These are phyloP conservation scores for Globisporangium paddicum DNA, from an alignment of 352 stramenopile genomes.

Conservation along the genomic window DNA sequence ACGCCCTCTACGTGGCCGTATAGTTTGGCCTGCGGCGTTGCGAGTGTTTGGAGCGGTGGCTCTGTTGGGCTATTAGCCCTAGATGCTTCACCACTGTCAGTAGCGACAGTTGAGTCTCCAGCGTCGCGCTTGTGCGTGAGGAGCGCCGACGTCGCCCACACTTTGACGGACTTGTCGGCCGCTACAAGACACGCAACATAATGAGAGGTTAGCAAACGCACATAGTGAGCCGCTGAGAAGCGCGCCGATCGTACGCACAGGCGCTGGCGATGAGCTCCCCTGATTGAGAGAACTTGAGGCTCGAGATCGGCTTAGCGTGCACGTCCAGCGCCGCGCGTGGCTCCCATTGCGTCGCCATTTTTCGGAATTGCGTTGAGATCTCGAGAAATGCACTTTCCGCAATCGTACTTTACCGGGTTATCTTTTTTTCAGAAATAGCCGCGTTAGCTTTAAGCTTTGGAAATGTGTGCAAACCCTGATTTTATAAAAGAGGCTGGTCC, in stretches of 20 bases:
- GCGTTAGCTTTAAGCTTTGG: too few relatives aligned
- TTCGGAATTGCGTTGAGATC: background rate
- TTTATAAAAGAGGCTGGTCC: too few relatives aligned
- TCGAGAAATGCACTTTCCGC: too few relatives aligned
- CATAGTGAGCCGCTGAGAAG: slow-evolving; percentile 1
- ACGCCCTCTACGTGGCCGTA: slow-evolving; percentile 93
- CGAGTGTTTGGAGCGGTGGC: background rate
- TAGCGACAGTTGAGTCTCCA: background rate
- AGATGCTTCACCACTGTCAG: background rate
- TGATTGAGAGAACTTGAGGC: slow-evolving; percentile 57
- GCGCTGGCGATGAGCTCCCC: slow-evolving; percentile 56
- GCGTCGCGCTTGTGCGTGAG: slow-evolving; percentile 7
- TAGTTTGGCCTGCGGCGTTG: slow-evolving; percentile 32
- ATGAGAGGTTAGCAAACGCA: background rate
- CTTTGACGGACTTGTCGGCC: slow-evolving; percentile 68
- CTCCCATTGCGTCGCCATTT: slow-evolving; percentile 6
- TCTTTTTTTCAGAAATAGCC: too few relatives aligned
- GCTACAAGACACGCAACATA: slow-evolving; percentile 24
- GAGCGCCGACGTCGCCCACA: slow-evolving; percentile 47
- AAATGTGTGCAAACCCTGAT: too few relatives aligned
- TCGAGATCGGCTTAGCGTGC: slow-evolving; percentile 73
- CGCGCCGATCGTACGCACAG: slow-evolving; percentile 28
- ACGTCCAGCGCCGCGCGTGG: slow-evolving; percentile 16
- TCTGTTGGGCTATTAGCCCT: background rate
- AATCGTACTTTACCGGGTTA: too few relatives aligned